These are phyloP conservation scores for Verticillium klebahnii DNA, from an alignment of 2,329 filamentous ascomycete species.

Conservation along the genomic window DNA sequence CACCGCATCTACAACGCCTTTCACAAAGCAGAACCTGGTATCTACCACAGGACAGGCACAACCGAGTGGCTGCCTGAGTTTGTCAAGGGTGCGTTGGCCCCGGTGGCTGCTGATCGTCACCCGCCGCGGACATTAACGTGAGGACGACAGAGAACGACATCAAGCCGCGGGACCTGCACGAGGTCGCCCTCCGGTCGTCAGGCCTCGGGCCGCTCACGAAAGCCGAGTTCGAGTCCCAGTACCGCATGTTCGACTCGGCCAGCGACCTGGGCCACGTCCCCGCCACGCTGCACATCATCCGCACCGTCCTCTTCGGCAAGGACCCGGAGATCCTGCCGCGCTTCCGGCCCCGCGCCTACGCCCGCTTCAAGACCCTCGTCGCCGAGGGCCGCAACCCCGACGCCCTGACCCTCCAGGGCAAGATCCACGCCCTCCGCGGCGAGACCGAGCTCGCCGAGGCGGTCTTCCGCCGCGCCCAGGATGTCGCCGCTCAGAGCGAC, in stretches of 20 bases:
- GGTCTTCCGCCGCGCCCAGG: neutral
- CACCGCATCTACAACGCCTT: conserved; percentile 6
- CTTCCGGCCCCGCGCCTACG: conserved; percentile 16
- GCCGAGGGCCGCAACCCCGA: conserved; percentile 24
- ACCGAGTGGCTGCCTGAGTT: conserved; percentile 3
- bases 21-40: neutral
- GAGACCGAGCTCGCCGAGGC: neutral
- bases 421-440: neutral
- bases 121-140: neutral
- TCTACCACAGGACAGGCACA: neutral
- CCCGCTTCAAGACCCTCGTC: conserved; percentile 25
- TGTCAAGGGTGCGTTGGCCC: neutral
- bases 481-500: neutral
- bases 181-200: conserved; percentile 1
- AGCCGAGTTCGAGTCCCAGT: neutral
- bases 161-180: conserved; percentile 1
- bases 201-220: neutral
- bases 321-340: neutral
- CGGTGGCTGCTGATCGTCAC: neutral
- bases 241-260: conserved; percentile 24
- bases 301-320: neutral
- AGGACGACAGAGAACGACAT: conserved; percentile 1
- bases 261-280: conserved; percentile 22
- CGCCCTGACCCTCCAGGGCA: conserved; percentile 17
- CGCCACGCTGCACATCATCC: conserved; percentile 20